These are phyloP conservation scores for Hordeum pubiflorum DNA, from an alignment of 202 grass and related monocot species.

Conservation along the genomic window DNA sequence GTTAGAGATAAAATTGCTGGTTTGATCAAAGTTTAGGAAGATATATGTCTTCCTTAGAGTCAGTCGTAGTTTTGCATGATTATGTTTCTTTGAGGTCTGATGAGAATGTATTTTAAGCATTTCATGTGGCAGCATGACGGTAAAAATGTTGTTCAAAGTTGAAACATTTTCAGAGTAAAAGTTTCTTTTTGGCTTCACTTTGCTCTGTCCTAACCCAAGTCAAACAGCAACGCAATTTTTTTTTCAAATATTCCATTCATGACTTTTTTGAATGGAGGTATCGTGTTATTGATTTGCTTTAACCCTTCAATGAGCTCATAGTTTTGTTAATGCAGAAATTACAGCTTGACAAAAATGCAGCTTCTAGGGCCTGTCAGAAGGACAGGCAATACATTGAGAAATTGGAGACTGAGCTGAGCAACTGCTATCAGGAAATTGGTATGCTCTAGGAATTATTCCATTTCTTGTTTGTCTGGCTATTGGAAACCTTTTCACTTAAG, in stretches of 20 bases:
- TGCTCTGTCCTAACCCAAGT: background rate
- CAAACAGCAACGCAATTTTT: background rate
- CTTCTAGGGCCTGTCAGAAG: conserved; percentile 37
- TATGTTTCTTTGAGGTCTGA: background rate
- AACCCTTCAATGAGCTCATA: conserved; percentile 3
- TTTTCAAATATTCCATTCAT: background rate
- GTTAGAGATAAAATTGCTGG: background rate
- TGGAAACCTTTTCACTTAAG: background rate
- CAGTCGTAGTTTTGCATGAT: background rate
- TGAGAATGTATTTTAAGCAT: background rate
- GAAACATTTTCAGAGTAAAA: background rate
- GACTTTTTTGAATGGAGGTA: background rate
- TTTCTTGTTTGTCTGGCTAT: conserved; percentile 6
- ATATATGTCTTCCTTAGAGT: background rate
- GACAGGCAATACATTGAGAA: conserved; percentile 62
- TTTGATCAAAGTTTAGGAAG: background rate
- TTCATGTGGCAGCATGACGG: background rate
- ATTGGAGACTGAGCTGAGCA: conserved; percentile 67
- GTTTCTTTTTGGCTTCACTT: background rate
- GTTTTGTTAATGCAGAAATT: conserved; percentile 50
- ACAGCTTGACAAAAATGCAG: conserved; percentile 37
- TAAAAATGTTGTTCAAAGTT: background rate
- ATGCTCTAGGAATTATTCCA: conserved; percentile 15
- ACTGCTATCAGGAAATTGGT: conserved; percentile 96
- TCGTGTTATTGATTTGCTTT: background rate